Base-by-base conservation (phyloP, 306 rosid genomes). In the Gastrolobium bilobum region DNA sequence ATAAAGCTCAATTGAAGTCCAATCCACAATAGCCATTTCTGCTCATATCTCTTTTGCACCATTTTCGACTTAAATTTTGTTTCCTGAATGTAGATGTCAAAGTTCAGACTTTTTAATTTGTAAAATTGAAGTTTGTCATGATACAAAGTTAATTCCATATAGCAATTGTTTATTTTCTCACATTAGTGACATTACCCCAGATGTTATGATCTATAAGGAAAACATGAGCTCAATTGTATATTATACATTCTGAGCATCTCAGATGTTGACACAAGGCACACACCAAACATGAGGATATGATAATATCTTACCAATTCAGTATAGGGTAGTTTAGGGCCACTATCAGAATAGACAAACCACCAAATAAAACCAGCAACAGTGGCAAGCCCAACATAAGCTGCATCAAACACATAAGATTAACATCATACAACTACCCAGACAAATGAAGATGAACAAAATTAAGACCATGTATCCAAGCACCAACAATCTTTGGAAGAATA, bases 311-410 rank as follows among this genome's bases (percentile, higher is more conserved):
- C 99, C 92, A 95, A 79, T 83, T 95, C 99, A 43, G 85, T 8
- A 67, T 95, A 95, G 44, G 90, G 97, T 31, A 95, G 85, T 83
- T 90, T 90, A 53, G 99, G 99, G 78, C 99, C 99, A n/a, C 71
- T 78, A 47, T 90, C 98, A 60, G 96, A 86, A 74, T 91, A 95
- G 71, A 95, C 80, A 90, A 91, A 95, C 99, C 99, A 95, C 99
- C 99, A 95, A 78, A 95, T 89, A 69, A 95, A 95, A 69, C 99
- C 99, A 8, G 94, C 97, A 87, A 95, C 79, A 2, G 99, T 95
- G 7, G 97, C 97, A 64, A 92, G 90, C 73, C 99, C 99, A 70
- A 94, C 99, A 90, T 94, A 94, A 82, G 97, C 99, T 94, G 97
- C 92, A 86, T 69, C 43, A 86, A 81, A 51, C 78, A 90, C 60